A percentile compares a stretch with the other conserved stretches of the same genome.
Conservation (phyloP, 1,284 basidiomycete genomes). For the Tremellales sp. region DNA sequence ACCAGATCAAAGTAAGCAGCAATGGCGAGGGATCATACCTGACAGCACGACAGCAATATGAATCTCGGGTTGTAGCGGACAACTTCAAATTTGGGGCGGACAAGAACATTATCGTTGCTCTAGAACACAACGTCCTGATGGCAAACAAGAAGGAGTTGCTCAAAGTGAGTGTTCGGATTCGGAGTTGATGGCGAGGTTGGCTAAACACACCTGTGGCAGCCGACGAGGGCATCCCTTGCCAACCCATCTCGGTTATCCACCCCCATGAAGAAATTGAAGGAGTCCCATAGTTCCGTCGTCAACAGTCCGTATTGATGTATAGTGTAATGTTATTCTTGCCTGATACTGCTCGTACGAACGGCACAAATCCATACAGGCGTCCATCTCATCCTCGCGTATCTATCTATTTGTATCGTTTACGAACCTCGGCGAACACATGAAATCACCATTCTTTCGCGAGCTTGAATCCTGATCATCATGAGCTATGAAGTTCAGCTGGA, state of each 20-base stretch:
- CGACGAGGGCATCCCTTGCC: slow-evolving; percentile 30
- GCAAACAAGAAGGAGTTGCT: slow-evolving; percentile 89
- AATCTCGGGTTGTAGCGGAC: slow-evolving; percentile 91
- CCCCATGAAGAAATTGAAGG: slow-evolving; percentile 28
- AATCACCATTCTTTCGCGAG: slow-evolving; percentile 46
- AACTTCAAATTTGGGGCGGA: slow-evolving; percentile 95
- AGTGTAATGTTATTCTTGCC: too few species aligned
- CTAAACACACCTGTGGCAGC: slow-evolving; percentile 14
- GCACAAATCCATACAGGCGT: too few species aligned
- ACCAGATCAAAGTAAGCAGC: slow-evolving; percentile 80
- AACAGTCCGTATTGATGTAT: slow-evolving; percentile 44
- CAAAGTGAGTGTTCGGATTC: slow-evolving; percentile 55
- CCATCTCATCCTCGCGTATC: too few species aligned
- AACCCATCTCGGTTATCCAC: slow-evolving; percentile 25
- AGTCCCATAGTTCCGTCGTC: slow-evolving; percentile 40
- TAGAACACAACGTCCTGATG: slow-evolving; percentile 89
- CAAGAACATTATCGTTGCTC: slow-evolving; percentile 91
- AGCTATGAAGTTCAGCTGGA: slow-evolving; percentile 4
- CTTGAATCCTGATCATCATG: slow-evolving; percentile 42
- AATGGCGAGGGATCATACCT: slow-evolving; percentile 3
- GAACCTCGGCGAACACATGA: too few species aligned
- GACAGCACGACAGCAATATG: slow-evolving; percentile 59
- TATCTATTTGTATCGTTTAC: too few species aligned
- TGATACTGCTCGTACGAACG: too few species aligned
- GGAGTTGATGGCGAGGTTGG: neutral